phyloP scores from a whole-genome alignment of 495 filamentous ascomycete genomes.

The Apodospora peruviana region DNA sequence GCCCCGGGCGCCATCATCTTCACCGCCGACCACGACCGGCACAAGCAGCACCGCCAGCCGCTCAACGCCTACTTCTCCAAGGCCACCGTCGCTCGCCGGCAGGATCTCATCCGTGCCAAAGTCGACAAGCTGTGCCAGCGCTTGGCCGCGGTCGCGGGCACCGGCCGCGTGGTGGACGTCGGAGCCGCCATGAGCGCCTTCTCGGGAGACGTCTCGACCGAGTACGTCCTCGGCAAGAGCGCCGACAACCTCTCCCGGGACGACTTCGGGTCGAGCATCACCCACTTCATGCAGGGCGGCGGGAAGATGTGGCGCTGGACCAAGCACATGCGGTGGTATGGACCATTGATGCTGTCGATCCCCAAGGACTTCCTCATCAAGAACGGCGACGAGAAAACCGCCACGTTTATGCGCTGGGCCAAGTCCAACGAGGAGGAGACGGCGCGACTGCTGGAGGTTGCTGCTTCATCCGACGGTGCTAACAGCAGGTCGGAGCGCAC shows the following conservation, averaged over 20 bases:
- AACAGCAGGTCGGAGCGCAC: conserved; percentile 2
- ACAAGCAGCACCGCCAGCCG: conserved; percentile 16
- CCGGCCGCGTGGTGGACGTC: conserved; percentile 16
- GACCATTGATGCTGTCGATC: conserved; percentile 10
- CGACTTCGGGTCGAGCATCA: conserved; percentile 19
- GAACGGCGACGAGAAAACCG: neutral
- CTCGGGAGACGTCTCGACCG: conserved; percentile 15
- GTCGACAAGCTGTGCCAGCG: conserved; percentile 23
- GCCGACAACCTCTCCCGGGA: conserved; percentile 20
- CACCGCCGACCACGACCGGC: conserved; percentile 18
- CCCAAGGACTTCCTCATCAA: conserved; percentile 1
- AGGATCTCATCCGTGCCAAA: conserved; percentile 15
- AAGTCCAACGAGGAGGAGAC: neutral
- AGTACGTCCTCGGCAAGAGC: conserved; percentile 22
- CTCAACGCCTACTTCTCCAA: conserved; percentile 21
- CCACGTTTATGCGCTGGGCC: neutral
- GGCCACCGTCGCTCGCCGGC: conserved; percentile 12
- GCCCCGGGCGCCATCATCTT: conserved; percentile 12
- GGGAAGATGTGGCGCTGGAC: conserved; percentile 22
- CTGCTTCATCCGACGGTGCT: neutral
- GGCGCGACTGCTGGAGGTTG: neutral
- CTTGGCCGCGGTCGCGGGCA: conserved; percentile 7
- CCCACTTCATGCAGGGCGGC: conserved; percentile 4
- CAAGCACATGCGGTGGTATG: conserved; percentile 22
- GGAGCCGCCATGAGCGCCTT: conserved; percentile 27